phyloP scores from a whole-genome alignment of 2,329 filamentous ascomycete species.

The Cladosporium sp. region DNA sequence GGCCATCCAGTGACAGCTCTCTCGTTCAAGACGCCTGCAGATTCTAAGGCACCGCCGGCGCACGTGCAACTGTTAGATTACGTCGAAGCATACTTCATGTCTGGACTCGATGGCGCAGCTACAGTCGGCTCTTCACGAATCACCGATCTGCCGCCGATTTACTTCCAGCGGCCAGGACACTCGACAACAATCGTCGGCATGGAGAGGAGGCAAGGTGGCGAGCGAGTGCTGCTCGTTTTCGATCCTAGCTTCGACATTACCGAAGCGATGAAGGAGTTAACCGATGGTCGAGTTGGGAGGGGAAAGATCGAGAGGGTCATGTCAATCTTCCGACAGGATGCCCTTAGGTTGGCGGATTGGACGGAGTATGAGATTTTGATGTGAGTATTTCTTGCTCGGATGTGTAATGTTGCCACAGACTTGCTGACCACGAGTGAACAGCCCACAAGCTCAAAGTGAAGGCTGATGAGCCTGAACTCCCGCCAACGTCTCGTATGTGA shows the following conservation, averaged over 20 bases:
- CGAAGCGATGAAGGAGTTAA: conserved; percentile 55
- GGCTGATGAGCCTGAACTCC: too few species aligned
- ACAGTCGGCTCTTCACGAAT: conserved; percentile 58
- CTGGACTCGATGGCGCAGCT: conserved; percentile 42
- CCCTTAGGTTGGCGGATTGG: conserved; percentile 63
- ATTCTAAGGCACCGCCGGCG: conserved; percentile 46
- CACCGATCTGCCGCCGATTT: conserved; percentile 76
- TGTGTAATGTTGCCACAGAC: too few species aligned
- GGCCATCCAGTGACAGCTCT: conserved; percentile 49
- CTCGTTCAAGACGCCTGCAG: conserved; percentile 29
- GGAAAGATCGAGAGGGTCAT: conserved; percentile 49
- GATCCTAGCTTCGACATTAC: conserved; percentile 78
- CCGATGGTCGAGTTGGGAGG: conserved; percentile 40
- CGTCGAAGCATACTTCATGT: conserved; percentile 70
- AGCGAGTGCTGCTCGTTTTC: conserved; percentile 72
- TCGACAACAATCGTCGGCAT: conserved; percentile 87
- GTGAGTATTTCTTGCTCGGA: conserved; percentile 15
- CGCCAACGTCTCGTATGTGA: too few species aligned
- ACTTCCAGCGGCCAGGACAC: conserved; percentile 86
- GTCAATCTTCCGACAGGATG: conserved; percentile 67
- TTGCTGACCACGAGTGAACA: not conserved
- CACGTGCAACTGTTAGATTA: conserved; percentile 56
- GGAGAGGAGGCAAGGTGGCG: conserved; percentile 62
- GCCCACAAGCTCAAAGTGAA: not conserved
- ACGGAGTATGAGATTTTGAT: conserved; percentile 64